Conservation (phyloP, 225 moss, liverwort and hornwort species). For the Marchantia paleacea region DNA sequence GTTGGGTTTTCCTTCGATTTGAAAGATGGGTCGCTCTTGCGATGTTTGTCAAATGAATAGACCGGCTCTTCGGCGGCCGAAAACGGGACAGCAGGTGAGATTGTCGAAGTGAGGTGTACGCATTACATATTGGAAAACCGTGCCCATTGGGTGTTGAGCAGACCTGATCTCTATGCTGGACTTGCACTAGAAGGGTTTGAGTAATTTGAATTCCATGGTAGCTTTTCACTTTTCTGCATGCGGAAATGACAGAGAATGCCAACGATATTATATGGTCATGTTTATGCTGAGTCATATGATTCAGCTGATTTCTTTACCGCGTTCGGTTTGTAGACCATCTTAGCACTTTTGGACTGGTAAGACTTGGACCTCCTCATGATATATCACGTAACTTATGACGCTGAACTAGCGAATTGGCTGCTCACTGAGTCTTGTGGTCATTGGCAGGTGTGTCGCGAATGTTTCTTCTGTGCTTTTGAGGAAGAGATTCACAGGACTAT, state of each 20-base stretch:
- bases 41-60: constrained; percentile 62
- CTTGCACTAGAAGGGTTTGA: too few species aligned
- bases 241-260: too few species aligned
- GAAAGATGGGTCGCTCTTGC: constrained; percentile 65
- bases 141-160: too few species aligned
- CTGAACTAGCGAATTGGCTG: neutral
- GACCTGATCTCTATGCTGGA: neutral
- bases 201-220: too few species aligned
- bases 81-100: constrained; percentile 73
- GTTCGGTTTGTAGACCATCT: too few species aligned
- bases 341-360: too few species aligned
- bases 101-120: neutral
- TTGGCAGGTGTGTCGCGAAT: constrained; percentile 58
- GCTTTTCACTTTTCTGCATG: too few species aligned
- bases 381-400: neutral
- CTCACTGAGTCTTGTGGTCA: neutral
- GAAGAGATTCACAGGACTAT: constrained; percentile 91
- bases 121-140: neutral
- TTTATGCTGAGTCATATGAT: too few species aligned
- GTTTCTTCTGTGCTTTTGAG: constrained; percentile 87
- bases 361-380: neutral
- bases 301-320: too few species aligned
- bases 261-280: too few species aligned
- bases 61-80: constrained; percentile 82
- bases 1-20: too few species aligned